These are phyloP conservation scores for Fusarium tupiense DNA, from an alignment of 2,329 filamentous ascomycete genomes.

Conservation along the genomic window DNA sequence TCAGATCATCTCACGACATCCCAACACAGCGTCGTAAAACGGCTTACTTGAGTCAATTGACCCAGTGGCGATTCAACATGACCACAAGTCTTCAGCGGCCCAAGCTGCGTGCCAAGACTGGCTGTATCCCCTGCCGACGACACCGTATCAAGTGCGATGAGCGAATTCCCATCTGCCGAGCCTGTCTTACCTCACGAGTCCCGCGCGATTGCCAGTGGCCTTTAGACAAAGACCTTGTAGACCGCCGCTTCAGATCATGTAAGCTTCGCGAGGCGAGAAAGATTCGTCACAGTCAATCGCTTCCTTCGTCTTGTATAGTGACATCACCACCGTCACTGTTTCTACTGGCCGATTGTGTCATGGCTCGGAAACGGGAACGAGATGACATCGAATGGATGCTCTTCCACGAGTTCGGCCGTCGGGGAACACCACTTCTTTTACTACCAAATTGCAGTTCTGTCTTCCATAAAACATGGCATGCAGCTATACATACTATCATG, in stretches of 20 bases:
- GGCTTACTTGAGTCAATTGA: accelerated
- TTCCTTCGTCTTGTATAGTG: no score
- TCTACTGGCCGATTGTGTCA: not conserved
- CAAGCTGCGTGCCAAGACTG: not conserved
- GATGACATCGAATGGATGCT: not conserved
- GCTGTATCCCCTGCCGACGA: not conserved
- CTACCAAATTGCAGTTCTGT: not conserved
- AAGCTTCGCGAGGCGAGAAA: not conserved
- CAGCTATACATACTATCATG: not conserved
- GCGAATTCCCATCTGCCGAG: not conserved
- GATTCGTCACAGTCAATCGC: not conserved
- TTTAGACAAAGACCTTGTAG: not conserved
- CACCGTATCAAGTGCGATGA: not conserved
- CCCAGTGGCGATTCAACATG: not conserved
- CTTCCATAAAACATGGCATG: not conserved
- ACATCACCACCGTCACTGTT: not conserved
- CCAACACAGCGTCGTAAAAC: not conserved
- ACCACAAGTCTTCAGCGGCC: not conserved
- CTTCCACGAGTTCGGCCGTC: not conserved
- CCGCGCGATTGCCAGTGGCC: not conserved
- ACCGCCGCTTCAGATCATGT: not conserved
- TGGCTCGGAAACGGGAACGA: not conserved
- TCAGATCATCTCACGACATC: no score
- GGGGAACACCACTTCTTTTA: not conserved
- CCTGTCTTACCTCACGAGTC: not conserved